Evolutionary conservation across 176 grass and related monocot species (phyloP), one percentile per base, ranked within the genome.

Genomic region (Puccinellia tenuiflora): DNA sequence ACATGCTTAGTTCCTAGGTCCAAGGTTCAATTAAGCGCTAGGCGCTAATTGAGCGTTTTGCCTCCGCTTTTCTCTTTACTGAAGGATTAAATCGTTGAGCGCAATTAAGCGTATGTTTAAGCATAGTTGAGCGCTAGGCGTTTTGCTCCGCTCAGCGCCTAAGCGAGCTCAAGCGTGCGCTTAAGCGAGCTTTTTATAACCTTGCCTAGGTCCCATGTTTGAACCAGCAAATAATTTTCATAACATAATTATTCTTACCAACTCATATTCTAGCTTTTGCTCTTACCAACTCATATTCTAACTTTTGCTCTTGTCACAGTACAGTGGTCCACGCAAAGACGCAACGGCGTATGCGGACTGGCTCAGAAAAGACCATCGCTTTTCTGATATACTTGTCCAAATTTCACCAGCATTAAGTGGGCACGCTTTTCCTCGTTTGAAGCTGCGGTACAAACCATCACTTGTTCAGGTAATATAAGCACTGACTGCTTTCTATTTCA

Each of bases 341-440:
- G 88, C 89, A 81, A 75, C 90, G 72, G 86, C 88, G 11, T 98
- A 98, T 81, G 88, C 89, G 17, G 62, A 93, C 16, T 98, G 92
- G 91, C 86, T 93, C 42, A 93, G 81, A 85, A 78, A 47, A 80
- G 92, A 98, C 47, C 72, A 53, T 68, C 89, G 89, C 29, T 98
- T 98, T 90, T 77, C 53, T 81, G 90, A 95, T 91, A 88, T 90
- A 71, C 73, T 98, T 77, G 82, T 95, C 83, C 96, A 95, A 16
- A 63, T 62, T 47, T 95, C 92, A 21, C 89, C 90, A 29, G 66
- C 92, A 26, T 47, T 77, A 83, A 71, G 24, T 40, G 90, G 85
- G 9, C 96, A 98, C 91, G 92, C 92, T 76, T 98, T 98, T 42
- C 96, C 96, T 83, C 88, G 90, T 6, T 43, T 98, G 73, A 98